Conservation (phyloP, 805 yeast species). For the Clavispora fructus region DNA sequence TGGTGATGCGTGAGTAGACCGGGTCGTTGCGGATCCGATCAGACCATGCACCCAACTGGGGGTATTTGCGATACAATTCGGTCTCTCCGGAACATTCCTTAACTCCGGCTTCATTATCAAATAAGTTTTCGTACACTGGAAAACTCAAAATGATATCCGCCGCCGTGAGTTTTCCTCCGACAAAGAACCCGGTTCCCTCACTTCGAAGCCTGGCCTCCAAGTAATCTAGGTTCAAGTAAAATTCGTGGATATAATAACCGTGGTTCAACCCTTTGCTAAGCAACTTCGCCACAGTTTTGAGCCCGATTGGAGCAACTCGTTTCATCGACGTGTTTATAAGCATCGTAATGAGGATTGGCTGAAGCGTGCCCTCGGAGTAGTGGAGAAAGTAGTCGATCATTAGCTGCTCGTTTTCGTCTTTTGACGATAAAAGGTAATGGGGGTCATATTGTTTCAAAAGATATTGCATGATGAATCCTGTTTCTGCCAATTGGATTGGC, state of each 20-base stretch:
- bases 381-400: constrained; percentile 48
- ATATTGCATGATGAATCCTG: constrained; percentile 54
- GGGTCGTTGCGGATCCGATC: constrained; percentile 29
- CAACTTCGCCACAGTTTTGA: constrained; percentile 38
- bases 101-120: constrained; percentile 31
- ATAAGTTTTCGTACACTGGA: constrained; percentile 28
- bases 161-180: constrained; percentile 45
- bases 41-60: constrained; percentile 35
- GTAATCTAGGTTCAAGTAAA: constrained; percentile 31
- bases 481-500: constrained; percentile 45
- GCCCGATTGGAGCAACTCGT: constrained; percentile 42
- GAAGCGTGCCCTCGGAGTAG: constrained; percentile 60
- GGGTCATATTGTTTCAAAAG: constrained; percentile 47
- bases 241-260: constrained; percentile 46
- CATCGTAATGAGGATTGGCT: constrained; percentile 38
- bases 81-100: constrained; percentile 31
- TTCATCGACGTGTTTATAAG: constrained; percentile 38
- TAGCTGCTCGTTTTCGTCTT: constrained; percentile 34
- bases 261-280: constrained; percentile 44
- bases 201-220: constrained; percentile 35
- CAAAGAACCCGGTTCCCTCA: constrained; percentile 37
- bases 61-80: constrained; percentile 26
- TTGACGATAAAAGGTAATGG: constrained; percentile 31
- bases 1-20: constrained; percentile 24
- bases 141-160: constrained; percentile 54